Percentiles rank a stretch among this genome's conserved stretches.
phyloP scores from a whole-genome alignment of 192 early-diverging fungal genomes.

The Mortierella alpina region DNA sequence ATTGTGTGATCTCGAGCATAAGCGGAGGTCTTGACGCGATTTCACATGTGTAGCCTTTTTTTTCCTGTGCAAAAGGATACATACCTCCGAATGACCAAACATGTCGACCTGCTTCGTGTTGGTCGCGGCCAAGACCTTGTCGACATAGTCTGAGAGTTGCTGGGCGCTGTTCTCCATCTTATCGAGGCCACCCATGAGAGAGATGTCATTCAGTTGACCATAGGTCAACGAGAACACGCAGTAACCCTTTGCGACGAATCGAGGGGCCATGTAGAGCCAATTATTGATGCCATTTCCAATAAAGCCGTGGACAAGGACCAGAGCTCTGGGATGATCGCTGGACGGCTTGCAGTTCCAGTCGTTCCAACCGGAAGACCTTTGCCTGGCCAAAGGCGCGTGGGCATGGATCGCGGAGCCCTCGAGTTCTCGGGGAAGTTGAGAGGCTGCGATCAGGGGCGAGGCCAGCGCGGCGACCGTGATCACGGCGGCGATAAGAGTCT shows the following conservation, averaged over 20 bases:
- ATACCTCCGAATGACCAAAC: slow-evolving; percentile 14
- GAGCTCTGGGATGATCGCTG: not conserved
- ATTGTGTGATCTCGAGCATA: not conserved
- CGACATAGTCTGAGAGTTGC: slow-evolving; percentile 20
- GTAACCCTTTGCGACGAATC: slow-evolving; percentile 9
- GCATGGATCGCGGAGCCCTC: no score
- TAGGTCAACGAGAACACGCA: slow-evolving; percentile 23
- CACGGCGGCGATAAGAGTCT: no score
- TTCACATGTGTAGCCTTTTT: not conserved
- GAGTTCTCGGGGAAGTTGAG: no score
- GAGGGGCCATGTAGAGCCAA: slow-evolving; percentile 23
- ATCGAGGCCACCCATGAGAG: slow-evolving; percentile 11
- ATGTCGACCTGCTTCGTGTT: slow-evolving; percentile 11
- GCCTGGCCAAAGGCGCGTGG: no score
- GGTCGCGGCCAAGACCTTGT: slow-evolving; percentile 17
- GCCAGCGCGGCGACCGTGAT: no score
- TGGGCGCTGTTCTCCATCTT: slow-evolving; percentile 20
- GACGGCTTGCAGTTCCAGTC: slow-evolving; percentile 22
- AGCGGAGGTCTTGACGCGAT: no score
- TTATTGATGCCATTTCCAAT: not conserved
- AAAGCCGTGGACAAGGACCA: slow-evolving; percentile 27
- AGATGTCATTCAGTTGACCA: slow-evolving; percentile 2
- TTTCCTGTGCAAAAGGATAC: not conserved
- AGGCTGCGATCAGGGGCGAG: no score
- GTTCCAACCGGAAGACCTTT: slow-evolving; percentile 1